These are phyloP conservation scores for Exophiala calicioides DNA, from an alignment of 2,329 filamentous ascomycete species.

Conservation along the genomic window DNA sequence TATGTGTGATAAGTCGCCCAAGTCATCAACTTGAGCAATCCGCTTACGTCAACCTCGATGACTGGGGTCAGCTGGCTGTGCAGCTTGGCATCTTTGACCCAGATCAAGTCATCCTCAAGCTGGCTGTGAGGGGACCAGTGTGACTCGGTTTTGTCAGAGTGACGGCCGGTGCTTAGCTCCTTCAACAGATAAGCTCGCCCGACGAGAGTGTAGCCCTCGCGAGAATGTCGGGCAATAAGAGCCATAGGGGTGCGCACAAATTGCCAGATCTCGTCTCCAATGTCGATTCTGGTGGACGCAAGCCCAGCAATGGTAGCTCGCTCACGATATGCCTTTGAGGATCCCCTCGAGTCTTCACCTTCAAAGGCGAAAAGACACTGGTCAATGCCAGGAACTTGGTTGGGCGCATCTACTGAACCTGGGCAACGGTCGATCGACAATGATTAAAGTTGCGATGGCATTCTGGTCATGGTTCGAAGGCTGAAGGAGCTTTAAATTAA, in stretches of 20 bases:
- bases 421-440: neutral
- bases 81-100: neutral
- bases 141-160: neutral
- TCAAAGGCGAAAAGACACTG: neutral
- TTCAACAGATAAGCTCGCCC: neutral
- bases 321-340: too few relatives aligned
- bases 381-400: neutral
- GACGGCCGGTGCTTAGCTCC: neutral
- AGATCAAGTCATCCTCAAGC: neutral
- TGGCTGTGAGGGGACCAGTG: too few relatives aligned
- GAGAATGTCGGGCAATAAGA: neutral
- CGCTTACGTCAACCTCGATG: neutral
- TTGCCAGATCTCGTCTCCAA: slow-evolving; percentile 4
- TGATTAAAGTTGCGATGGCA: neutral
- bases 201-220: neutral
- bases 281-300: neutral
- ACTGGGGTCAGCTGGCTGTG: neutral
- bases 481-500: too few relatives aligned
- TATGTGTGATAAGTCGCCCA: too few relatives aligned
- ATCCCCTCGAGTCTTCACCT: neutral
- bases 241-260: neutral
- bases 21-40: neutral
- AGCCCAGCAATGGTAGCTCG: too few relatives aligned
- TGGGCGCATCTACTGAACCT: neutral
- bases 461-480: neutral